Base-by-base conservation (phyloP, 345 rosid species). In the Dipteronia dyeriana region DNA sequence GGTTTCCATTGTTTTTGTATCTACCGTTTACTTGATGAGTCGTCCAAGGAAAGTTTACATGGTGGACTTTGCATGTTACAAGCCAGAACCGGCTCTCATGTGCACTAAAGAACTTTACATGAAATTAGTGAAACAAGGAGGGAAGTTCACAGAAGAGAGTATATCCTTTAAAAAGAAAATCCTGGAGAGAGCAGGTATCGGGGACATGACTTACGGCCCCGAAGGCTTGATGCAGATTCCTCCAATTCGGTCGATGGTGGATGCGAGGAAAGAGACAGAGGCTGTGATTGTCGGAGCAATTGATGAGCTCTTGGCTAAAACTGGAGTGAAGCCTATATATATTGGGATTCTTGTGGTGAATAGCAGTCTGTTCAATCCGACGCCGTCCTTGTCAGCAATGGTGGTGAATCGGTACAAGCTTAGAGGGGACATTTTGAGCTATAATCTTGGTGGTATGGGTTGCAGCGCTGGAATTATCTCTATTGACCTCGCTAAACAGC, bases 391-490 rank as follows among this genome's bases (percentile, higher is more conserved):
- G 2, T 83, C 86, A 8, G 79, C 88, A 23, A 81, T 79, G 86
- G 57, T 85, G 25, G 85, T 83, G 4, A 85, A 85, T 45, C 82
- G 63, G 38, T 83, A 85, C 81, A 83, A 83, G 76, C 80, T 85
- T 23, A 54, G 85, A 72, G 84, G 84, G 31, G 77, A 83, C 65
- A 76, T 81, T 23, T 41, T 68, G 71, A 85, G 85, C 82, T 83
- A 73, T 54, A 81, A 77, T 76, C 82, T 85, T 2, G 83, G 85
- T 25, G 88, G 88, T 38, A 83, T 83, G 83, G 88, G 88, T 1
- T 85, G 86, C 75, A 82, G 85, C 20, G 87, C 87, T 9, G 85
- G 85, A 10, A 66, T 85, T 13, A 77, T 82, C 54, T 82, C 85
- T n/a, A 78, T 82, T 9, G 87, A 78, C 59, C 83, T 85, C 2